phyloP scores from a whole-genome alignment of 1,284 basidiomycete genomes.

The Pascua sp. region DNA sequence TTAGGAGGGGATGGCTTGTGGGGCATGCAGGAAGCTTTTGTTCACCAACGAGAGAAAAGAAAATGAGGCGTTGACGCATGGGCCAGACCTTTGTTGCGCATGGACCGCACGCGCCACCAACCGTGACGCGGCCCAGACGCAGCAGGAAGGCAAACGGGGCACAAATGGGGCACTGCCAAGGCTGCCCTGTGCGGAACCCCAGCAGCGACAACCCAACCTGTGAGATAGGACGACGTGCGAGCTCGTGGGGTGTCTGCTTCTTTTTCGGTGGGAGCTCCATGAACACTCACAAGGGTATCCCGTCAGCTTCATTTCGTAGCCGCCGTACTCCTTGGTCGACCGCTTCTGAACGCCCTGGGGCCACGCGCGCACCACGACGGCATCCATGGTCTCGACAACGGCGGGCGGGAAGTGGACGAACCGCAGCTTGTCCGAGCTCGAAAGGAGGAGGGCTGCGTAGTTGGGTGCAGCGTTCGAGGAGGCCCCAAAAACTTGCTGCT shows the following conservation, averaged over 20 bases:
- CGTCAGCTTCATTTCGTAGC: conserved; percentile 36
- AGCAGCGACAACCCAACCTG: no score
- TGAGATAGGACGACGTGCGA: no score
- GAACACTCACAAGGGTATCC: conserved; percentile 35
- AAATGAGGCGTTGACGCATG: no score
- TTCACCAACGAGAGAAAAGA: no score
- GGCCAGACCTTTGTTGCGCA: not conserved
- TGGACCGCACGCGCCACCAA: no score
- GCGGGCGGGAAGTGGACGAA: conserved; percentile 6
- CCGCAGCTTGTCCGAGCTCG: conserved; percentile 4
- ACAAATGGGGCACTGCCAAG: not conserved
- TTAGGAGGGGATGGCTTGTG: no score
- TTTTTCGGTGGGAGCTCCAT: not conserved
- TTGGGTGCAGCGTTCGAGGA: not conserved
- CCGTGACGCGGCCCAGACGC: no score
- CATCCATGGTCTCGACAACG: not conserved
- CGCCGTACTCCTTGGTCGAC: conserved; percentile 8
- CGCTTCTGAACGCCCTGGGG: conserved; percentile 28
- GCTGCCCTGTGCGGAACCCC: not conserved
- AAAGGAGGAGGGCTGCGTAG: conserved; percentile 4
- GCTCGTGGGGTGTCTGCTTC: no score
- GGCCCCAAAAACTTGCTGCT: not conserved
- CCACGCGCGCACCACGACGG: conserved; percentile 20
- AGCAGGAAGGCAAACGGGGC: not conserved
- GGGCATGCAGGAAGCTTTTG: no score